phyloP scores from a whole-genome alignment of 108 stramenopile genomes.

The Pseudonitzschia delicatissima region DNA sequence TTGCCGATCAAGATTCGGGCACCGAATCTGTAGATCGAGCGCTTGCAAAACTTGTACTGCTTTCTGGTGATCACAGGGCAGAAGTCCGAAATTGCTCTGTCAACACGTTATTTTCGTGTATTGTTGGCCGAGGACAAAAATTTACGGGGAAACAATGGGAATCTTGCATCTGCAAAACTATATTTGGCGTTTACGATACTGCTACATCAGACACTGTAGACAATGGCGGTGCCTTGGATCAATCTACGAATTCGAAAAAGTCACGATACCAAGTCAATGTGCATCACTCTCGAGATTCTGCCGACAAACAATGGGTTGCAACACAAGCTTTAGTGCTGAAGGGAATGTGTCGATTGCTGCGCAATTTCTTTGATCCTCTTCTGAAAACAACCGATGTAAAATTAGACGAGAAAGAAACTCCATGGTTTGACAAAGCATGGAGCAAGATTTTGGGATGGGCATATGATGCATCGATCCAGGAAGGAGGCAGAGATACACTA shows the following conservation, averaged over 20 bases:
- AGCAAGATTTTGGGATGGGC: conserved; percentile 60
- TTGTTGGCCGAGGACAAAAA: conserved; percentile 76
- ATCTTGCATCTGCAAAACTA: conserved; percentile 66
- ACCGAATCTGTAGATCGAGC: conserved; percentile 65
- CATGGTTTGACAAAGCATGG: conserved; percentile 80
- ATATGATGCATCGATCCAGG: conserved; percentile 45
- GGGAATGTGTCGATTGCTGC: conserved; percentile 75
- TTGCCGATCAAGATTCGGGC: conserved; percentile 76
- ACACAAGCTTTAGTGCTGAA: conserved; percentile 79
- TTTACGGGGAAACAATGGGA: conserved; percentile 78
- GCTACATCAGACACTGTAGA: conserved; percentile 20
- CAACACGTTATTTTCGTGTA: conserved; percentile 90
- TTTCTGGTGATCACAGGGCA: conserved; percentile 61
- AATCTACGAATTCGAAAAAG: background rate
- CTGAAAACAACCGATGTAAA: conserved; percentile 38
- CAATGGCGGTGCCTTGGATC: background rate
- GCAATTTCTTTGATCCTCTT: conserved; percentile 61
- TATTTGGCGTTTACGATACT: conserved; percentile 57
- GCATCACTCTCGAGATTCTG: conserved; percentile 82
- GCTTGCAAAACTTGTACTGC: conserved; percentile 62
- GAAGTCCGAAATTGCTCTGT: conserved; percentile 90
- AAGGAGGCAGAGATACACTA: conserved; percentile 66
- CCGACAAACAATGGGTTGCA: conserved; percentile 79
- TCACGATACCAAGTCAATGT: conserved; percentile 73
- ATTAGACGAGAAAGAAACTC: conserved; percentile 29